Base-by-base conservation (phyloP, 2,329 filamentous ascomycete species). In the Aspergillus sp. region DNA sequence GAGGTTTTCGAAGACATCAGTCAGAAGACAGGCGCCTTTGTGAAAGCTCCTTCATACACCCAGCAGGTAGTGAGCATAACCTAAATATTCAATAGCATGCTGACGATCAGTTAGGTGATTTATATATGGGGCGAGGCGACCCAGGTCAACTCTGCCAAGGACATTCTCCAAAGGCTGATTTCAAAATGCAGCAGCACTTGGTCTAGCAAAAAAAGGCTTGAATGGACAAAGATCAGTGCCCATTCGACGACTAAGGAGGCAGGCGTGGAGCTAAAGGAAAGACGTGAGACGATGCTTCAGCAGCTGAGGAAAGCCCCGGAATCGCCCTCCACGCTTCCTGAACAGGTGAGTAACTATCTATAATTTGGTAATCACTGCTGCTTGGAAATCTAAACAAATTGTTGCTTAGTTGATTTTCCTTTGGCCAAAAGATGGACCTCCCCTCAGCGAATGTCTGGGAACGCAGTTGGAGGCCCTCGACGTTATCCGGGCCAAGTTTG, bases 401-500 rank as follows among this genome's bases (percentile, higher is more conserved):
- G 19, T 12, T 19, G 19, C 27, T 12, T 48, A 66, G 57, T 59
- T 72, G 9, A 53, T 65, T 1, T 74, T 75, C 44, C 54, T 70
- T 19, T 76, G 73, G 74, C 73, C 73, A 3, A 50, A 56, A 1
- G 59, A 69, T 30, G 71, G 74, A 4, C 66, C 69, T 33, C 57
- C 64, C 0, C 56, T 72, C 2, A 57, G 65, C 8, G 62, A 70
- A 7, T 57, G 66, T 7, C 59, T 77, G 8, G 73, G 73, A 1
- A 45, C 51, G 7, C 64, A 66, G 33, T 61, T 68, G 6, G 71
- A 76, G 52, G 63, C 61, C 4, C 61, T 77, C 3, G 74, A 77
- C 51, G 52, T 57, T 5, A 65, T 77, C 8, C 67, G 74, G 4
- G 60, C 61, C 32, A 62, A 63, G 27, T 65, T 60, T 42, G 57